These are phyloP conservation scores for Closterium sp. DNA, from an alignment of 139 green algal species.

Conservation along the genomic window DNA sequence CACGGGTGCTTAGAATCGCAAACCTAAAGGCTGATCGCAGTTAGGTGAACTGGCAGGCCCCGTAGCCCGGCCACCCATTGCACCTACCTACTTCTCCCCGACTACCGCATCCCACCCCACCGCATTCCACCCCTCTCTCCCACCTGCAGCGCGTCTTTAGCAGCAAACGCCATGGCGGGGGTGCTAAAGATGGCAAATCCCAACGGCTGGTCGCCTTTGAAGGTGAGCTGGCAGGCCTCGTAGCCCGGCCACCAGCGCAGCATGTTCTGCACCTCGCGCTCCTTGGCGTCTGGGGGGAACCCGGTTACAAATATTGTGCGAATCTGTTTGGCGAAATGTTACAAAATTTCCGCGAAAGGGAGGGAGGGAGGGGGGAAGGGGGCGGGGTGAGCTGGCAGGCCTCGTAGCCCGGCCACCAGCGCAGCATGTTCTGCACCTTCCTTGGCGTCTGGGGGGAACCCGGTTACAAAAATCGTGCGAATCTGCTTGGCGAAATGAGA, in stretches of 20 bases:
- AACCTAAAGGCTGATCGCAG: background rate
- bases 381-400: constrained; percentile 53
- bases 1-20: background rate
- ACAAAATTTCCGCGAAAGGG: background rate
- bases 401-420: constrained; percentile 88
- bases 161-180: constrained; percentile 38
- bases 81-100: background rate
- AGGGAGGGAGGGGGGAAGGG: background rate
- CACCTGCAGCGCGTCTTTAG: constrained; percentile 42
- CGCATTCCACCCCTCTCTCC: background rate
- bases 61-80: constrained; percentile 77
- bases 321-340: constrained; percentile 36
- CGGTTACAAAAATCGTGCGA: constrained; percentile 83
- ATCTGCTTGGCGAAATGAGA: constrained; percentile 31
- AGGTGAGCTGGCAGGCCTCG: constrained; percentile 62
- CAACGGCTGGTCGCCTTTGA: constrained; percentile 48
- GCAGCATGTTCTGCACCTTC: constrained; percentile 93
- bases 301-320: constrained; percentile 86
- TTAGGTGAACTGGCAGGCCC: constrained; percentile 59
- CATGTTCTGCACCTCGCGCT: constrained; percentile 93
- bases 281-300: constrained; percentile 84
- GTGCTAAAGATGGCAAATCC: constrained; percentile 52
- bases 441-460: constrained; percentile 84
- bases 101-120: background rate
- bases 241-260: constrained; percentile 88